A percentile compares a stretch with the other conserved stretches of the same genome.
Conservation (phyloP, 495 filamentous ascomycete species). For the Talaromyces stipitatus region DNA sequence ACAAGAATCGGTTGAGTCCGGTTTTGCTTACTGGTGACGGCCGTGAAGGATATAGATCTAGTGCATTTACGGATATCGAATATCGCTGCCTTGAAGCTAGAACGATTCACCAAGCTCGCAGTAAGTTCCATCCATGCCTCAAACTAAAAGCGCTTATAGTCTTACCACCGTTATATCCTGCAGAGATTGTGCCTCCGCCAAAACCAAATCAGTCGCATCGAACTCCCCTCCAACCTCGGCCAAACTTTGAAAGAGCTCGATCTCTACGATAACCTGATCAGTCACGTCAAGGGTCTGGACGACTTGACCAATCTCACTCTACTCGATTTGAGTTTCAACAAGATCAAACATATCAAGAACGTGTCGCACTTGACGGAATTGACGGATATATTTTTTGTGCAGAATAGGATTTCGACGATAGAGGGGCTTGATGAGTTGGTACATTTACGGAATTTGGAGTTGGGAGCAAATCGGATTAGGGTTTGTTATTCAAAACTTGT, state of each 20-base stretch:
- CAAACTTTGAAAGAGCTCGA: conserved; percentile 73
- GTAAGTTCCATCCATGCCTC: conserved; percentile 25
- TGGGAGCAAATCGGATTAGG: conserved; percentile 86
- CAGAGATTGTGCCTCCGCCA: conserved; percentile 87
- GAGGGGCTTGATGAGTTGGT: conserved; percentile 73
- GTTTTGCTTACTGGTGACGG: neutral
- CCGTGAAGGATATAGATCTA: conserved; percentile 74
- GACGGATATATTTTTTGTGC: conserved; percentile 84
- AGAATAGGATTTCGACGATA: conserved; percentile 86
- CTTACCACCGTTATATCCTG: neutral
- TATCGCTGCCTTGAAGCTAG: conserved; percentile 67
- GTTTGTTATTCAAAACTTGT: conserved; percentile 34
- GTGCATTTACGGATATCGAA: conserved; percentile 78
- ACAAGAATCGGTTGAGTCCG: neutral
- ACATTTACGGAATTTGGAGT: conserved; percentile 72
- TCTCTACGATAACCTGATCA: conserved; percentile 96
- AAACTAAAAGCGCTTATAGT: neutral
- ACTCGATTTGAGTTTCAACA: conserved; percentile 95
- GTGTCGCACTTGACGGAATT: conserved; percentile 71
- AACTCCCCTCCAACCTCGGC: conserved; percentile 56
- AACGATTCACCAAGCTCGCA: conserved; percentile 70
- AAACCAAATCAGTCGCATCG: conserved; percentile 76
- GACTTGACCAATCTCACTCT: conserved; percentile 63
- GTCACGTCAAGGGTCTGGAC: conserved; percentile 78
- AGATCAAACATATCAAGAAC: conserved; percentile 97